Base-by-base conservation (phyloP, 2,329 filamentous ascomycete genomes). In the Emergomyces orientalis region DNA sequence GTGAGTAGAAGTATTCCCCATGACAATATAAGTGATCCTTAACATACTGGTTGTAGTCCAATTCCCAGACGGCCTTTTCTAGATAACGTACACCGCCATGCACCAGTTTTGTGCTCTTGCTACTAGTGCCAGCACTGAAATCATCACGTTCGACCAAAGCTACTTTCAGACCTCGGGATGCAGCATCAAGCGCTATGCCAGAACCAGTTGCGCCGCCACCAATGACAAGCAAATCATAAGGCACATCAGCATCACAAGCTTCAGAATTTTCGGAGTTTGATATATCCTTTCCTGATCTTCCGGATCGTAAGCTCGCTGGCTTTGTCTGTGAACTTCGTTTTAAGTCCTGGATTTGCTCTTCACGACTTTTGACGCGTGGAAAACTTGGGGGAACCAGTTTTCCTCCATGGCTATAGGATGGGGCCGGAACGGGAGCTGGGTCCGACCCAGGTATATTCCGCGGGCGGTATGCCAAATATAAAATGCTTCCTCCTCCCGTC, bases 41-140 rank as follows among this genome's bases (percentile, higher is more conserved):
- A 62, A 70, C 76, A 73, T 71, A 89, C 82, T 94, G 89, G 68
- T 86, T 87, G 74, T 91, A 92, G 75, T 94, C 89, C 70, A 93
- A 79, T 73, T 92, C 89, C 86, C 87, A 91, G 59, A 94, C 86
- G 62, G 89, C 89, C 80, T 94, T 94, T 75, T 94, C 90, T 63
- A 94, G 80, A 73, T 93, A 94, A 67, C 89, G 84, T 64, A 94
- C 90, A 71, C 89, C 89, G 68, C 89, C 89, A 76, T 94, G 89
- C 22, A 94, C 90, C 61, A 94, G 81, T 77, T 94, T 94, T 58
- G 89, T 94, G 78, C 88, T 91, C 79, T 93, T 93, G 75, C 88
- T 90, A 78, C 88, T 91, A 49, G 89, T 93, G 37, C 90, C 89
- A 65, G 87, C 83, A 69, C 87, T 87, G 74, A 93, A 94, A 76